phyloP scores from a whole-genome alignment of 23 red algal genomes.

The Gracilariopsis chorda region DNA sequence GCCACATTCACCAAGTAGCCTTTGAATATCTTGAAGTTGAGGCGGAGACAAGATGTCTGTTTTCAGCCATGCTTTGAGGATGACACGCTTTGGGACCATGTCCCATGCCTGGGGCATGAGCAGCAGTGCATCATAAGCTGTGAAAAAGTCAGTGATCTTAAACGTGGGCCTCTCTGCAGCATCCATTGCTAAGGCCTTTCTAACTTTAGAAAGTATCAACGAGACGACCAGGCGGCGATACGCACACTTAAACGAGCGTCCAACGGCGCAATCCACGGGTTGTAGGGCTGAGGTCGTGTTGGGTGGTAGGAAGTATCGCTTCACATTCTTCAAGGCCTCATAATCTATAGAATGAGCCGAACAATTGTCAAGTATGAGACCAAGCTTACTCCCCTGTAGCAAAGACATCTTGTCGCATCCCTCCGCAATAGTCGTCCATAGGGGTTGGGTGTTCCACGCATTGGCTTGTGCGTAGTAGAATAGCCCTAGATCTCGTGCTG shows the following conservation, averaged over 20 bases:
- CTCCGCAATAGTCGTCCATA: neutral
- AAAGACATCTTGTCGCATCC: neutral
- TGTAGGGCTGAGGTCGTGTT: slow-evolving; percentile 8
- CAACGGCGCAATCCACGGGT: neutral
- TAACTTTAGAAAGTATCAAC: neutral
- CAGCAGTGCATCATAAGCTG: neutral
- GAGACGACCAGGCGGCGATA: neutral
- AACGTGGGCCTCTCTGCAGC: neutral
- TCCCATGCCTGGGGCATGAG: slow-evolving; percentile 16
- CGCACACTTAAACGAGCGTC: neutral
- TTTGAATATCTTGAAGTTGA: neutral
- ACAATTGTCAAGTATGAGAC: neutral
- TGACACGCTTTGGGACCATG: neutral
- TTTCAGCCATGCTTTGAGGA: slow-evolving; percentile 16
- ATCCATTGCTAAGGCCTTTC: neutral
- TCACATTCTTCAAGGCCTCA: neutral
- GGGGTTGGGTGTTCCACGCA: neutral
- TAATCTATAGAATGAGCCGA: slow-evolving; percentile 18
- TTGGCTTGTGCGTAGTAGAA: neutral
- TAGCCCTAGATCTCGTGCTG: neutral
- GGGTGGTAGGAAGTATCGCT: neutral
- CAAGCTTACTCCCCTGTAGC: neutral
- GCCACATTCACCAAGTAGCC: neutral
- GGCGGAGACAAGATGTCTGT: neutral
- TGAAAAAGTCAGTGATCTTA: neutral